Evolutionary conservation across 2,329 filamentous ascomycete genomes (phyloP).

Genomic region (Cladosporium velox): DNA sequence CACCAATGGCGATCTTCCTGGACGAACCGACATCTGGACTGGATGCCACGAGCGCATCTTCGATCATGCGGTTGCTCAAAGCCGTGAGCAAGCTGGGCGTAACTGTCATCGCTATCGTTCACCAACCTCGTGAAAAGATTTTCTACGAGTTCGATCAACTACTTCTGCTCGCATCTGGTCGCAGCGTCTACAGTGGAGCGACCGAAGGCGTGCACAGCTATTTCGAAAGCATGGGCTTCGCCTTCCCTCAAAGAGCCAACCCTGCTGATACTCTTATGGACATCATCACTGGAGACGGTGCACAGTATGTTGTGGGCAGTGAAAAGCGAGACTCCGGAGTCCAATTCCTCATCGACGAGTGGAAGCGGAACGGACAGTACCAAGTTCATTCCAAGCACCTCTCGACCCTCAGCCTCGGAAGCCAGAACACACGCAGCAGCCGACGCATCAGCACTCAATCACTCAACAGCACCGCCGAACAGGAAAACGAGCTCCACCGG

Average conservation of each 20-base stretch:
- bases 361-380: conserved; percentile 39
- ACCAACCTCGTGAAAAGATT: conserved; percentile 61
- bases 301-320: conserved; percentile 45
- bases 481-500: conserved; percentile 46
- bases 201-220: conserved; percentile 49
- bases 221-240: conserved; percentile 57
- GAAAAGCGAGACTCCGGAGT: conserved; percentile 46
- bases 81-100: conserved; percentile 58
- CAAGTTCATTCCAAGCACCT: conserved; percentile 25
- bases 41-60: conserved; percentile 58
- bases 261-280: conserved; percentile 62
- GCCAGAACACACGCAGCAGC: conserved; percentile 24
- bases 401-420: conserved; percentile 21
- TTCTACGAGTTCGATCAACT: conserved; percentile 60
- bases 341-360: conserved; percentile 53
- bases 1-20: conserved; percentile 51
- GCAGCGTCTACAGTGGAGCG: conserved; percentile 57
- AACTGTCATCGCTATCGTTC: conserved; percentile 61
- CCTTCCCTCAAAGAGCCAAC: conserved; percentile 53
- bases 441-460: conserved; percentile 32
- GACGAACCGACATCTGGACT: conserved; percentile 39
- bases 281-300: conserved; percentile 61
- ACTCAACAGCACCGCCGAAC: conserved; percentile 41
- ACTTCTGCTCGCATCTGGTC: conserved; percentile 57
- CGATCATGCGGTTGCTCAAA: conserved; percentile 58